These are phyloP conservation scores for Cordyceps militaris DNA, from an alignment of 2,329 filamentous ascomycete genomes.

Conservation along the genomic window DNA sequence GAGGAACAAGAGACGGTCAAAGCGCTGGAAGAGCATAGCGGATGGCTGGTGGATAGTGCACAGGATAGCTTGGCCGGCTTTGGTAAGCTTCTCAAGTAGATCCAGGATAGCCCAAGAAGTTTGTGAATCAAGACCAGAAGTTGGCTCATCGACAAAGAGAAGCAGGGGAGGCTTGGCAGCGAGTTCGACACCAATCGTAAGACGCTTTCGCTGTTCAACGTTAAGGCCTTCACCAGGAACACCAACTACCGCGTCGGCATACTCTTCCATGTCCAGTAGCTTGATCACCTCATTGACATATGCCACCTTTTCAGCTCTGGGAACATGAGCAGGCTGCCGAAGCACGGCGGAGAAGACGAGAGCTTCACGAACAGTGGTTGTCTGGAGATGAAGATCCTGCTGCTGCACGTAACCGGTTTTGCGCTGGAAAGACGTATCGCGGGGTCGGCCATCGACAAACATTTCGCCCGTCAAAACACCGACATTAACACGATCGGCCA, in stretches of 20 bases:
- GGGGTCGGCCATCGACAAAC: constrained; percentile 56
- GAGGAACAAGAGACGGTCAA: constrained; percentile 73
- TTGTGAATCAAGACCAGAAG: constrained; percentile 86
- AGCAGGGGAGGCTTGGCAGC: constrained; percentile 85
- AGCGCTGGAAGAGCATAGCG: constrained; percentile 33
- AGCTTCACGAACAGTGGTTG: constrained; percentile 81
- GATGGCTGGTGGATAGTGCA: constrained; percentile 47
- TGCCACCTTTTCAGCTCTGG: constrained; percentile 68
- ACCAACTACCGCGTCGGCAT: constrained; percentile 85
- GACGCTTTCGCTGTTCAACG: constrained; percentile 62
- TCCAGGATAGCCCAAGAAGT: constrained; percentile 90
- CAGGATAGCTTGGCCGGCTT: constrained; percentile 86
- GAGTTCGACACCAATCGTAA: constrained; percentile 94
- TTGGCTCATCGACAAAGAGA: constrained; percentile 91
- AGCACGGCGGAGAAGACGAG: constrained; percentile 80
- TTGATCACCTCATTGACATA: constrained; percentile 90
- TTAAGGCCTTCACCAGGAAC: constrained; percentile 82
- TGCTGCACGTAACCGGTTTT: constrained; percentile 92
- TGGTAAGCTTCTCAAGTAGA: constrained; percentile 81
- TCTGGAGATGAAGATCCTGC: constrained; percentile 81
- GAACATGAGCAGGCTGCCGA: constrained; percentile 70
- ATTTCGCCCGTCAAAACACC: constrained; percentile 84
- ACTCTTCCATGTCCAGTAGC: constrained; percentile 82
- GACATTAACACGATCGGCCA: constrained; percentile 81
- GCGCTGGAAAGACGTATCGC: constrained; percentile 79